These are phyloP conservation scores for Venturiaceae sp. DNA, from an alignment of 2,329 filamentous ascomycete species.

Conservation along the genomic window DNA sequence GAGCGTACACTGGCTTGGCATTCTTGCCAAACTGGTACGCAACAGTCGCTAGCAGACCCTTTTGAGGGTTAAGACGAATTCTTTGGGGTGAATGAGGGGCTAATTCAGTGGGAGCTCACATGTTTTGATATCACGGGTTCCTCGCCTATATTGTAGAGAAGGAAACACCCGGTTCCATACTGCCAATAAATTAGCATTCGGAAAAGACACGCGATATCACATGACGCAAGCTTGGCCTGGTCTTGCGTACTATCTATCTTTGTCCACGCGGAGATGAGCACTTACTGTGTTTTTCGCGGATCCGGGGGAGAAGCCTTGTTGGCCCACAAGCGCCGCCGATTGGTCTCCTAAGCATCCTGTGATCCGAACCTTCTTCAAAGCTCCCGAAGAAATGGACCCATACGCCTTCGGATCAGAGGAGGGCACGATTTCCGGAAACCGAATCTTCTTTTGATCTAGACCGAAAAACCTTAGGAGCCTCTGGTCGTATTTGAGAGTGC, in stretches of 20 bases:
- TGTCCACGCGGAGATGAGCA: background rate
- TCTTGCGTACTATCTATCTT: too few relatives aligned
- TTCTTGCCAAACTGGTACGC: conserved; percentile 72
- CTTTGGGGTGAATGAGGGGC: accelerated
- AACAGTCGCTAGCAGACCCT: conserved; percentile 76
- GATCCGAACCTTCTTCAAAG: conserved; percentile 61
- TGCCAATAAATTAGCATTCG: background rate
- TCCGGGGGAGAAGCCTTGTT: conserved; percentile 73
- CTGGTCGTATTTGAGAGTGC: conserved; percentile 71
- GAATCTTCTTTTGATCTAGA: conserved; percentile 61
- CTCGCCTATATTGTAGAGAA: conserved; percentile 79
- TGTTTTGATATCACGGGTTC: conserved; percentile 67
- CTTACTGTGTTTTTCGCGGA: conserved; percentile 68
- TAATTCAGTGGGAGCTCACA: background rate
- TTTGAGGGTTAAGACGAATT: conserved; percentile 29
- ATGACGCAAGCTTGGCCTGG: too few relatives aligned
- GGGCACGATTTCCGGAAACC: conserved; percentile 72
- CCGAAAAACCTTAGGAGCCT: conserved; percentile 69
- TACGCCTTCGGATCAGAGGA: conserved; percentile 69
- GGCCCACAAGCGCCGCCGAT: conserved; percentile 75
- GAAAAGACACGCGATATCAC: background rate
- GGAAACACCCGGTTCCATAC: conserved; percentile 82
- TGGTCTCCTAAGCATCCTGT: conserved; percentile 84
- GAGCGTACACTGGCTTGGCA: conserved; percentile 60
- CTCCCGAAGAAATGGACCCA: conserved; percentile 55